phyloP scores from a whole-genome alignment of 306 rosid species.

The Boehmeria nivea region DNA sequence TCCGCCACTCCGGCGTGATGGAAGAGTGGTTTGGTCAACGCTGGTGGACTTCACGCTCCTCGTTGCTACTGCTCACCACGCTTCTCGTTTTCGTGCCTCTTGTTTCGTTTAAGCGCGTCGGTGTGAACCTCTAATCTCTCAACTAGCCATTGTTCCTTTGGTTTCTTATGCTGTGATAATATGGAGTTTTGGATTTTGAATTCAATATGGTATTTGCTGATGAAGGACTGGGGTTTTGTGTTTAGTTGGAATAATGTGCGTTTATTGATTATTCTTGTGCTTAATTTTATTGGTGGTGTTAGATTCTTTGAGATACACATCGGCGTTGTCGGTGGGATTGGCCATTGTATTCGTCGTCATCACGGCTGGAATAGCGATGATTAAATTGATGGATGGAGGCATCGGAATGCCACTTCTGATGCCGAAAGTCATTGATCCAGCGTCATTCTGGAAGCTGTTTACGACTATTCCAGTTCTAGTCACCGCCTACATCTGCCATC shows the following conservation, averaged over 20 bases:
- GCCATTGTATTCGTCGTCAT: conserved; percentile 56
- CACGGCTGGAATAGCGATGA: conserved; percentile 47
- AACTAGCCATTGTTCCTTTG: background rate
- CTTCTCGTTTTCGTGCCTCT: conserved; percentile 50
- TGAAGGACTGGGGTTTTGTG: background rate
- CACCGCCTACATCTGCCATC: conserved; percentile 66
- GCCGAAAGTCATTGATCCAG: conserved; percentile 42
- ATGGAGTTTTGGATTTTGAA: too few relatives aligned
- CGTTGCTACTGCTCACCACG: conserved; percentile 42
- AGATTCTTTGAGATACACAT: conserved; percentile 67
- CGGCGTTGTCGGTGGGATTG: conserved; percentile 58
- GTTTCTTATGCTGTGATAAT: background rate
- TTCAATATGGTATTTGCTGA: background rate
- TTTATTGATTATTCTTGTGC: background rate
- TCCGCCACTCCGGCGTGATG: conserved; percentile 49
- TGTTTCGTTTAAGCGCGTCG: conserved; percentile 53
- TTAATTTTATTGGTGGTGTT: conserved; percentile 11
- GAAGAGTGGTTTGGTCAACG: conserved; percentile 66
- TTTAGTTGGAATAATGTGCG: background rate
- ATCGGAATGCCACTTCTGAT: conserved; percentile 46
- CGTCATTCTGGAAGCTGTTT: conserved; percentile 65
- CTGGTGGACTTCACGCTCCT: conserved; percentile 58
- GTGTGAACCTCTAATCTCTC: conserved; percentile 26
- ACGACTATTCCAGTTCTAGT: conserved; percentile 57
- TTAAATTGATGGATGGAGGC: conserved; percentile 45